These are phyloP conservation scores for Suillus subluteus DNA, from an alignment of 768 basidiomycete species.

Conservation along the genomic window DNA sequence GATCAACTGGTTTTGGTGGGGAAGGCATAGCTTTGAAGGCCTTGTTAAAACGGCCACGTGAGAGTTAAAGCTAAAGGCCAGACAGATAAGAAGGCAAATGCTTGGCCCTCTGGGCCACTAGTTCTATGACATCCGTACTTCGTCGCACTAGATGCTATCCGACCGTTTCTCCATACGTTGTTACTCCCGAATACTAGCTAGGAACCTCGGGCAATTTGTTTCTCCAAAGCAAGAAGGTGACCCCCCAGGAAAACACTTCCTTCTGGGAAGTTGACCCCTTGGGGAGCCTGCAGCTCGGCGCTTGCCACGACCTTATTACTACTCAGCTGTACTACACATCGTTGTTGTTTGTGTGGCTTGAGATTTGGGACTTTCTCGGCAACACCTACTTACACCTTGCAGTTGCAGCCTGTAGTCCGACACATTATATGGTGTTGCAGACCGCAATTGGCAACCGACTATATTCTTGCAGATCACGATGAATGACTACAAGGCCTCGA, in stretches of 20 bases:
- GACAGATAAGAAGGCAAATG: neutral
- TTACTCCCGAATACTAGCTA: too few relatives aligned
- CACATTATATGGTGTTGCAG: conserved; percentile 1
- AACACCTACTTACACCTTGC: neutral
- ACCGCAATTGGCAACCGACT: neutral
- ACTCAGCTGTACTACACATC: too few relatives aligned
- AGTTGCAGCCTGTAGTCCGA: neutral
- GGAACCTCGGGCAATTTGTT: too few relatives aligned
- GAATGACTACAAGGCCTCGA: conserved; percentile 67
- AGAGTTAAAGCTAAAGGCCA: neutral
- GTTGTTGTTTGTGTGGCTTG: too few relatives aligned
- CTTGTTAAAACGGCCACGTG: conserved; percentile 42
- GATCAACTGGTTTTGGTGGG: conserved; percentile 52
- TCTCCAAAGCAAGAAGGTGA: too few relatives aligned
- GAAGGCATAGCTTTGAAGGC: conserved; percentile 46
- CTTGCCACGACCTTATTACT: too few relatives aligned
- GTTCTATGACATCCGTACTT: neutral
- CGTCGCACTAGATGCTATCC: too few relatives aligned
- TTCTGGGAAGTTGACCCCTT: too few relatives aligned
- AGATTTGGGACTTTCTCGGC: too few relatives aligned
- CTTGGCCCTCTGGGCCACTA: neutral
- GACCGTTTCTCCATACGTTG: too few relatives aligned
- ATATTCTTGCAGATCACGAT: conserved; percentile 14
- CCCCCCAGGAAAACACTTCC: too few relatives aligned
- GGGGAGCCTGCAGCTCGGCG: too few relatives aligned